A percentile compares a stretch with the other conserved stretches of the same genome.
Conservation (phyloP, 2,329 filamentous ascomycete genomes). For the Pestalotiopsis sp. region DNA sequence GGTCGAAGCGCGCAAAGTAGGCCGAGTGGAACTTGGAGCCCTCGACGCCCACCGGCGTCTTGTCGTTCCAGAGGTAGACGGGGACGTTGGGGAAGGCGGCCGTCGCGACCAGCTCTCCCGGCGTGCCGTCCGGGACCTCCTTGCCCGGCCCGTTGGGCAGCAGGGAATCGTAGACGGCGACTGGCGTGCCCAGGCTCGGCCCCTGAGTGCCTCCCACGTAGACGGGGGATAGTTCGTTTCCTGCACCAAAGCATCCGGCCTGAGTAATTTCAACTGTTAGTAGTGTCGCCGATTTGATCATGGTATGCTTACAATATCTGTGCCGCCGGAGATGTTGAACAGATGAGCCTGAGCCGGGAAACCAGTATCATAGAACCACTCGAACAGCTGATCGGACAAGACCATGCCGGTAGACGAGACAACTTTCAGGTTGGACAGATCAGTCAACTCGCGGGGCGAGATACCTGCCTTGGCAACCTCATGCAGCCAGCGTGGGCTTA, state of each 20-base stretch:
- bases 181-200: constrained; percentile 48
- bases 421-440: constrained; percentile 61
- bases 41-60: constrained; percentile 37
- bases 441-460: constrained; percentile 60
- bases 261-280: constrained; percentile 20
- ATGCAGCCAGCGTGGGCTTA: constrained; percentile 75
- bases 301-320: constrained; percentile 62
- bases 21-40: constrained; percentile 60
- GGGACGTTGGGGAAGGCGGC: constrained; percentile 77
- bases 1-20: constrained; percentile 63
- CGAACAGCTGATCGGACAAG: constrained; percentile 72
- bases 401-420: constrained; percentile 84
- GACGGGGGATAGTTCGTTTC: constrained; percentile 71
- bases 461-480: constrained; percentile 69
- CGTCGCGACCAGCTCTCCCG: constrained; percentile 75
- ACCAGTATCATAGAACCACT: constrained; percentile 74
- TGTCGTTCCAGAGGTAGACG: constrained; percentile 64
- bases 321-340: constrained; percentile 75
- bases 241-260: constrained; percentile 62
- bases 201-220: constrained; percentile 58
- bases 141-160: constrained; percentile 46
- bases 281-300: not conserved
- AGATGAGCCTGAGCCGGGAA: constrained; percentile 71
- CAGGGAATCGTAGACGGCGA: constrained; percentile 65
- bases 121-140: constrained; percentile 56